Base-by-base conservation (phyloP, 805 yeast species). In the Blastobotrys americana region DNA sequence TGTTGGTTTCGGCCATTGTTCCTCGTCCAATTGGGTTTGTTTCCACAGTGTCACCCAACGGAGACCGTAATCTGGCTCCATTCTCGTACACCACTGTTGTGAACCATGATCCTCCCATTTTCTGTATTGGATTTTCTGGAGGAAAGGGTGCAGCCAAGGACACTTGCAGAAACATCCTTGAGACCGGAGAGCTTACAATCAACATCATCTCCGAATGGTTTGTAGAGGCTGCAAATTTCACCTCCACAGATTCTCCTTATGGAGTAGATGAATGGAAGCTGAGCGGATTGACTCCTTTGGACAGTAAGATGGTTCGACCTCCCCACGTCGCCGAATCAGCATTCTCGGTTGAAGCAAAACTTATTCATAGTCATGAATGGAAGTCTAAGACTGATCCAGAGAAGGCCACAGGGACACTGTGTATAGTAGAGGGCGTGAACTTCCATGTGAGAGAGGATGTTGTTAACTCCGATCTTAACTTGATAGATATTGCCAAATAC, bases 21-120 rank as follows among this genome's bases (percentile, higher is more conserved):
- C 85, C 85, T 2, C 67, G 85, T 45, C 84, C 84, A 5, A 69
- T 79, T 52, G 84, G 77, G 3, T 72, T 79, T 45, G 59, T 79
- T 2, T 72, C 82, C 3, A 69, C 82, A 0, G 54, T 73, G 1
- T 57, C 66, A 21, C 48, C 51, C 4, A 64, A 66, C 8, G 82
- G 82, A 1, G 53, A 51, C 1, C 52, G 53, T 23, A 79, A 79
- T 54, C 57, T 79, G 34, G 75, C 84, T 1, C 84, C 84, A n/a
- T 79, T 74, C 54, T 76, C 82, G 9, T 80, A 67, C 58, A 76
- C 76, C 56, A 64, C 62, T 20, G 49, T 76, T 19, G 70, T 72
- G 13, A 65, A 64, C 39, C 59, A 62, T 44, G 80, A 78, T 49
- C 85, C 85, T 3, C 84, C 84, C 2, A 67, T 74, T 8, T 79